Base-by-base conservation (phyloP, 169 alveolate species). In the Theileria parva region DNA sequence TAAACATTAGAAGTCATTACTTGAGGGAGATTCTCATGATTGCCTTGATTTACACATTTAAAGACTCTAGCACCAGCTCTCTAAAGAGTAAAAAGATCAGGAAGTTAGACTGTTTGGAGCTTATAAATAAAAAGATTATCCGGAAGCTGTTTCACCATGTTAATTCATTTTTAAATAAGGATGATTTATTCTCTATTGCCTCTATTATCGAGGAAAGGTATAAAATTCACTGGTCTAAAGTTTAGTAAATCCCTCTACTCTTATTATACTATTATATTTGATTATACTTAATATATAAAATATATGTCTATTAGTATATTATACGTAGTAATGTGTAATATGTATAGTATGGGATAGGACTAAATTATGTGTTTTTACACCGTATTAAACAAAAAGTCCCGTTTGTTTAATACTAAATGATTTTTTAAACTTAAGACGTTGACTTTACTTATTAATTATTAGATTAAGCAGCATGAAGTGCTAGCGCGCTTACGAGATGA, bases 31-130 rank as follows among this genome's bases (percentile, higher is more conserved):
- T 85, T n/a, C 75, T 85, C 25, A 71, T 70, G 65, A 67, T 78
- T 28, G 89, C 91, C 13, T 69, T 70, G 8, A 64, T 78, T 12
- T 27, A 63, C 48, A 76, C 89, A 0, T 30, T 83, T 27, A 44
- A 63, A 28, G 15, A 73, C 80, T 23, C 68, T 19, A 32, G 13
- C 17, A 23, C 32, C 3, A 9, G 15, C 6, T 2, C 71, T 63
- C 5, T 27, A 17, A 28, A 32, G 51, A 1, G 4, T 25, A 17
- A 15, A 15, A 61, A 27, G 32, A 23, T 28, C 15, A 25, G 44
- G 15, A 59, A 59, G 13, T 59, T 8, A 1, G 11, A 59, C 67
- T 21, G 44, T 39, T 21, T 63, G 25, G 32, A 15, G 23, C 39
- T 63, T 39, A 21, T 27, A 17, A 15, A 7, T 39, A 23, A 28